These are phyloP conservation scores for Larix kaempferi DNA, from an alignment of 75 land plant species.

Conservation along the genomic window DNA sequence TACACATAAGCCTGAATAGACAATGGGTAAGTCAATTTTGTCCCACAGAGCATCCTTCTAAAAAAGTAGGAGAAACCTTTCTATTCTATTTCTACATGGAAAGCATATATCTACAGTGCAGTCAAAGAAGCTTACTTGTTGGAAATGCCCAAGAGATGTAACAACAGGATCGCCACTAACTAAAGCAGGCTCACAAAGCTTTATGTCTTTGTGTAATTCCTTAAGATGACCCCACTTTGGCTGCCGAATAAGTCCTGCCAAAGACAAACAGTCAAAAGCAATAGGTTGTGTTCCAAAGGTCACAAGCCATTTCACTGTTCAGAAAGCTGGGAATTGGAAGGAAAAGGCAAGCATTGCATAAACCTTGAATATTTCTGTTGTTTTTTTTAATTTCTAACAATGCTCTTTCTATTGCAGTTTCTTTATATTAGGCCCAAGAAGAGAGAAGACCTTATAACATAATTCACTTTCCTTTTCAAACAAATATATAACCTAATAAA, in stretches of 20 bases:
- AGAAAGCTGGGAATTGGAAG: background rate
- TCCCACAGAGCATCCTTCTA: background rate
- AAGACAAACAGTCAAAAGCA: background rate
- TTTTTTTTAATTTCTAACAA: background rate
- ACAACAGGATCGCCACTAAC: slow-evolving; percentile 36
- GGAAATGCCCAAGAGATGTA: slow-evolving; percentile 36
- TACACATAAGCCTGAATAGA: slow-evolving; percentile 56
- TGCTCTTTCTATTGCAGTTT: background rate
- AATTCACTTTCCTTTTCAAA: background rate
- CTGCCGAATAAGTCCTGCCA: slow-evolving; percentile 44
- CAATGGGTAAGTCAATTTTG: background rate
- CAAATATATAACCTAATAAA: background rate
- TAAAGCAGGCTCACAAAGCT: slow-evolving; percentile 62
- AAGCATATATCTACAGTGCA: background rate
- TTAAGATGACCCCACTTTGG: slow-evolving; percentile 67
- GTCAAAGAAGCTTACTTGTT: slow-evolving; percentile 42
- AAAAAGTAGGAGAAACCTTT: background rate
- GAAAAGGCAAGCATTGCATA: background rate
- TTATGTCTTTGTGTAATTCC: slow-evolving; percentile 49
- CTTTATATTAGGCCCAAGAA: background rate
- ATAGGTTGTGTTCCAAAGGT: background rate
- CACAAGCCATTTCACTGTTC: background rate
- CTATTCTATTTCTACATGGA: background rate
- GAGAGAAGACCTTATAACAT: background rate
- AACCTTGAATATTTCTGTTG: background rate